phyloP scores from a whole-genome alignment of 352 stramenopile genomes.

The Heterotrichella gracilis region DNA sequence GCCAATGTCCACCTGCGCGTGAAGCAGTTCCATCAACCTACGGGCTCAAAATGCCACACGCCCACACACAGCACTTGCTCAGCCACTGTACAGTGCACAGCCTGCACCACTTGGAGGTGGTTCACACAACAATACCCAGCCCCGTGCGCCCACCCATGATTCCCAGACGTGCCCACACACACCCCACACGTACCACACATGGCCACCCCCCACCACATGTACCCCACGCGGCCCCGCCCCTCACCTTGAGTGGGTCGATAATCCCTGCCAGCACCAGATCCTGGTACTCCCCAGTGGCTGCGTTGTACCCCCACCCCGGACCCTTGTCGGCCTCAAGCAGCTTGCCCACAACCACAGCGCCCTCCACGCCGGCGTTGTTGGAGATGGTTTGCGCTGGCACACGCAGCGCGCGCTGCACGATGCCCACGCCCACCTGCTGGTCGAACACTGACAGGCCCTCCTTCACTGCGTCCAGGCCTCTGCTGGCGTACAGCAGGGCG shows the following conservation, averaged over 20 bases:
- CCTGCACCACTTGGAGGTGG: no score
- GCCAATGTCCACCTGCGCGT: no score
- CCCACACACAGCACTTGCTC: no score
- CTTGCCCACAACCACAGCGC: slow-evolving; percentile 87
- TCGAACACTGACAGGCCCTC: slow-evolving; percentile 19
- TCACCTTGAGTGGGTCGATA: slow-evolving; percentile 59
- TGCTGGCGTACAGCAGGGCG: slow-evolving; percentile 72
- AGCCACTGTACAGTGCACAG: no score
- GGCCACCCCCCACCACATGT: no score
- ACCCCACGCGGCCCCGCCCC: no score
- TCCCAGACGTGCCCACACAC: no score
- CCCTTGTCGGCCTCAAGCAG: slow-evolving; percentile 67
- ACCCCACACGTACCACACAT: no score
- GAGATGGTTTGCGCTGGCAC: slow-evolving; percentile 76
- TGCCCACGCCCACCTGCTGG: slow-evolving; percentile 21
- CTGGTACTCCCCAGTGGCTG: slow-evolving; percentile 69
- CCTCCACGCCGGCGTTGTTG: slow-evolving; percentile 85
- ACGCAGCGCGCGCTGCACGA: slow-evolving; percentile 45
- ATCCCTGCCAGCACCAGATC: slow-evolving; percentile 92
- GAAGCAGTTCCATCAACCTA: no score
- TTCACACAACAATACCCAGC: no score
- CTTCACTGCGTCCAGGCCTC: slow-evolving; percentile 35
- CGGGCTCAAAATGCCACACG: no score
- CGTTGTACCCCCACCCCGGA: slow-evolving; percentile 80
- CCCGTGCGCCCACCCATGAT: no score